Percentiles rank a stretch among this genome's conserved stretches.
phyloP scores from a whole-genome alignment of 495 filamentous ascomycete genomes.

The Talaromyces adpressus region DNA sequence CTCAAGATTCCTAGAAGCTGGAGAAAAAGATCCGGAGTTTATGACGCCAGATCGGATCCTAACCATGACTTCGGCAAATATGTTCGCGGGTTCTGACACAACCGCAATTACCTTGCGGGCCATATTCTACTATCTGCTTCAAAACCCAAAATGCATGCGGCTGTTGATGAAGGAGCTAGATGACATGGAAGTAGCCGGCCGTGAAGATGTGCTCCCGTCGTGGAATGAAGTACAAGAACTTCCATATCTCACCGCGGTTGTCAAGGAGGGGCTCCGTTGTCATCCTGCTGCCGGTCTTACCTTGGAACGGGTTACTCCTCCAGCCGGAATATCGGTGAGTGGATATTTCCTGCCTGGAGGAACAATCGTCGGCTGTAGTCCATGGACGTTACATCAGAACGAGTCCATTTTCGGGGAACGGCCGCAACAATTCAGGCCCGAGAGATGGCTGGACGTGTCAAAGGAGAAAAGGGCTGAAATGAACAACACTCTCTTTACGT shows the following conservation, averaged over 20 bases:
- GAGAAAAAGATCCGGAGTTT: constrained; percentile 55
- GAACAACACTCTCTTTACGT: constrained; percentile 59
- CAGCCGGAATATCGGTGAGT: constrained; percentile 24
- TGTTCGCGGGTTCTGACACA: constrained; percentile 50
- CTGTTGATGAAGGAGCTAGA: constrained; percentile 48
- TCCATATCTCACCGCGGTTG: constrained; percentile 55
- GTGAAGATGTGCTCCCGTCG: constrained; percentile 48
- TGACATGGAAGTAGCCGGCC: constrained; percentile 34
- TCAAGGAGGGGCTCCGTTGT: constrained; percentile 62
- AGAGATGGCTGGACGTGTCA: constrained; percentile 49
- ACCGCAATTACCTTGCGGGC: constrained; percentile 57
- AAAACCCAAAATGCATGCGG: constrained; percentile 37
- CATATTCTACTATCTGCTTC: constrained; percentile 60
- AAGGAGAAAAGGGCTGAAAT: constrained; percentile 44
- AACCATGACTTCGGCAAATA: constrained; percentile 57
- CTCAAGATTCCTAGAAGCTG: too few relatives aligned
- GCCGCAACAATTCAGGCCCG: constrained; percentile 49
- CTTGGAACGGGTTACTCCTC: constrained; percentile 41
- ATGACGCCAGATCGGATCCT: constrained; percentile 59
- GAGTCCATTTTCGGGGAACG: constrained; percentile 53
- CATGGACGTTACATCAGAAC: constrained; percentile 57
- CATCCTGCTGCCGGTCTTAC: constrained; percentile 53
- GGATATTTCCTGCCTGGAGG: constrained; percentile 52
- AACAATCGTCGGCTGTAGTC: constrained; percentile 54
- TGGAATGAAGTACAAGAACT: constrained; percentile 53